Percentiles rank a stretch among this genome's conserved stretches.
Conservation (phyloP, 768 basidiomycete genomes). For the Boletus speciosus region DNA sequence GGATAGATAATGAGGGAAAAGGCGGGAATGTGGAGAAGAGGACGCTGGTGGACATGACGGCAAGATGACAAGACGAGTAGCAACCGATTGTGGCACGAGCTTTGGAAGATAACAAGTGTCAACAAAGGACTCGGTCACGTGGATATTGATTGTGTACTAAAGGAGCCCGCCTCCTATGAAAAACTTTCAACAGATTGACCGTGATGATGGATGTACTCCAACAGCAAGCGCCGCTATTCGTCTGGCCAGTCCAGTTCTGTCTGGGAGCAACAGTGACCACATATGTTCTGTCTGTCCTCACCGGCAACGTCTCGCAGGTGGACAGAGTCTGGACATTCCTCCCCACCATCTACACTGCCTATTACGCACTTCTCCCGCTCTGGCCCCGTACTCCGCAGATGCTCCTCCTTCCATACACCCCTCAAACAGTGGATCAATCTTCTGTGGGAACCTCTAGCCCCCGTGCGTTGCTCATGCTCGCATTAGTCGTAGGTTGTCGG, state of each 20-base stretch:
- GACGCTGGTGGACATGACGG: slow-evolving; percentile 46
- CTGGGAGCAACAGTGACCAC: slow-evolving; percentile 42
- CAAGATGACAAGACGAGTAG: slow-evolving; percentile 1
- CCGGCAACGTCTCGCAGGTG: slow-evolving; percentile 82
- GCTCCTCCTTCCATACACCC: slow-evolving; percentile 53
- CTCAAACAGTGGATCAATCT: slow-evolving; percentile 37
- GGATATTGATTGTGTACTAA: background rate
- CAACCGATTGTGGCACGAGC: slow-evolving; percentile 11
- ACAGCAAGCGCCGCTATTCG: slow-evolving; percentile 35
- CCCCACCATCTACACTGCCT: slow-evolving; percentile 78
- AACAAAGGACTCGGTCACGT: slow-evolving; percentile 9
- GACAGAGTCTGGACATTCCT: slow-evolving; percentile 80
- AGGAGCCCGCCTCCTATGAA: background rate
- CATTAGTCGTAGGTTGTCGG: slow-evolving; percentile 47
- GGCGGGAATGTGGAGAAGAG: slow-evolving; percentile 61
- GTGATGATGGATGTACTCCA: slow-evolving; percentile 18
- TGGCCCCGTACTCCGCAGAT: slow-evolving; percentile 38
- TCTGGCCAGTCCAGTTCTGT: slow-evolving; percentile 67
- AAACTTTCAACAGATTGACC: background rate
- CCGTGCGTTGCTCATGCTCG: slow-evolving; percentile 73
- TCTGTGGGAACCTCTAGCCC: slow-evolving; percentile 55
- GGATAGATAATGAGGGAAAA: slow-evolving; percentile 53
- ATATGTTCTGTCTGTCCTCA: slow-evolving; percentile 62
- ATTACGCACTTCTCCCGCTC: slow-evolving; percentile 75
- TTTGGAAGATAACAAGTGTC: slow-evolving; percentile 17